These are phyloP conservation scores for Phytophthora megakarya DNA, from an alignment of 352 stramenopile genomes.

Conservation along the genomic window DNA sequence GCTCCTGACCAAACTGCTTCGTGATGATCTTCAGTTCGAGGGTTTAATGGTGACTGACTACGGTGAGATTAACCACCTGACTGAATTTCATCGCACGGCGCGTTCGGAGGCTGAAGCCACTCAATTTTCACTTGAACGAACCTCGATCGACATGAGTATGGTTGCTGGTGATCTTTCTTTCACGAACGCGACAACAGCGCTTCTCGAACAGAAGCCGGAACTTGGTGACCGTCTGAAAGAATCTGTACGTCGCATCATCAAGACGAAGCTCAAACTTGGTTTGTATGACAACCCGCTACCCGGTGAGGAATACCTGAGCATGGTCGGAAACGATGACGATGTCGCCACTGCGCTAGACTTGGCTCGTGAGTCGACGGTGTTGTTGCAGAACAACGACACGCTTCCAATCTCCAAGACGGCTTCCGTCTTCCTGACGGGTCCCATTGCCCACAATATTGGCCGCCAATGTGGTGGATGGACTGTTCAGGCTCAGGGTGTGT, in stretches of 20 bases:
- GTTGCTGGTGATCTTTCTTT: conserved; percentile 45
- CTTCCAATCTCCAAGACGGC: conserved; percentile 16
- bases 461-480: conserved; percentile 72
- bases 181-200: conserved; percentile 42
- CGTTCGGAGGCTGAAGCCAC: conserved; percentile 47
- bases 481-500: conserved; percentile 67
- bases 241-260: conserved; percentile 62
- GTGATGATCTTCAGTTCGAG: conserved; percentile 75
- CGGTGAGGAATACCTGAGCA: conserved; percentile 39
- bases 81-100: conserved; percentile 50
- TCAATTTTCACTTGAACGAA: conserved; percentile 62
- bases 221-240: conserved; percentile 48
- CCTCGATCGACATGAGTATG: conserved; percentile 91
- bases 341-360: conserved; percentile 47
- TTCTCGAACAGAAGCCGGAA: conserved; percentile 36
- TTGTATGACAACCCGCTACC: conserved; percentile 67
- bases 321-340: conserved; percentile 54
- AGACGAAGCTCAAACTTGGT: conserved; percentile 61
- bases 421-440: conserved; percentile 34
- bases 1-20: conserved; percentile 68
- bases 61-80: conserved; percentile 86
- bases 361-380: conserved; percentile 58
- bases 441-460: conserved; percentile 51
- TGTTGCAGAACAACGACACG: conserved; percentile 30
- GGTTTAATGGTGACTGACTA: conserved; percentile 92